Base-by-base conservation (phyloP, 1,284 basidiomycete species). In the Kwoniella shivajii region DNA sequence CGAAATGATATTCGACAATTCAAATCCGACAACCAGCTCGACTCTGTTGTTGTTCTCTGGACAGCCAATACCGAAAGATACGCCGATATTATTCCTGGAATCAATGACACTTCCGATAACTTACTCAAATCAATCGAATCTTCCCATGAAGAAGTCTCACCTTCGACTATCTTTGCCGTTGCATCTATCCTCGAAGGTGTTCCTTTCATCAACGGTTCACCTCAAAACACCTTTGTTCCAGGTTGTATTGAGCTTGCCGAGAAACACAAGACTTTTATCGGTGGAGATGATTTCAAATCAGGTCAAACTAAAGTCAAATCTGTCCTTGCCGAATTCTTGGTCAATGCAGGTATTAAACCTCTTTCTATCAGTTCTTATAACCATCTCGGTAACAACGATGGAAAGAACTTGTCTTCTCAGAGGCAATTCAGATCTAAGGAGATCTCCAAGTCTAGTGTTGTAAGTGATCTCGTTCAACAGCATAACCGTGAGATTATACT, bases 11-110 rank as follows among this genome's bases (percentile, higher is more conserved):
- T 98, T 72, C 90, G 92, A 72, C 84, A 86, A 57, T 99, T 99
- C 85, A 98, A 97, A 83, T 74, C 80, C 50, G 79, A 86, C 66
- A 86, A 99, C 78, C 82, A 81, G 36, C 86, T 98, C 53, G 94
- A 96, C 77, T 88, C 87, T 58, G 85, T 92, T 64, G 81, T 97
- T 64, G 88, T 96, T 57, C 94, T 96, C 82, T 97, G 93, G 93
- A 96, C 93, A 30, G 95, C 95, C 75, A 98, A 99, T 83, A 99
- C 95, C 36, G 95, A 99, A 83, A 89, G 95, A 61, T 99, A 95
- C 85, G 88, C 90, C 72, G 90, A 93, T 66, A 87, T 99, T 78
- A 86, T 98, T 73, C 84, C 90, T 14, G 94, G 95, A 49, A 86
- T 98, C 67, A 98, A 99, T 79, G 95, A 99, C 79, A 94, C 93